A percentile compares a stretch with the other conserved stretches of the same genome.
These are phyloP conservation scores for Hysterangium stoloniferum DNA, from an alignment of 768 basidiomycete genomes.

Conservation along the genomic window DNA sequence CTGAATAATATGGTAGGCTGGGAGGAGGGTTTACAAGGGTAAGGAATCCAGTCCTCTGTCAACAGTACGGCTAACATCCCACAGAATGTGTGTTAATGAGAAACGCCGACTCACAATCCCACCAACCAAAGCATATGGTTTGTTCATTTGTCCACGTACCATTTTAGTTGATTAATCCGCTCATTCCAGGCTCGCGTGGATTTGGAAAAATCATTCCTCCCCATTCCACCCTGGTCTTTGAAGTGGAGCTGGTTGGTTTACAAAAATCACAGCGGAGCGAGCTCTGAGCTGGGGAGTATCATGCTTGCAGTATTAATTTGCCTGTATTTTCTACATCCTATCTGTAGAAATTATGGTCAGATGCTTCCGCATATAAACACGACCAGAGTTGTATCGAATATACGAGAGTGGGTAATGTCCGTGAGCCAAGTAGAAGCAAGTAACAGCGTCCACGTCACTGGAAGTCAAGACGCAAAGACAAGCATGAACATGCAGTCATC, in stretches of 20 bases:
- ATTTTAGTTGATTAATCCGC: neutral
- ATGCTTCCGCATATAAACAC: too few relatives aligned
- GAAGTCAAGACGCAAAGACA: too few relatives aligned
- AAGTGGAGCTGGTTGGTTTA: conserved; percentile 72
- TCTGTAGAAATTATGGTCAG: too few relatives aligned
- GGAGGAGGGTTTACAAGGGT: conserved; percentile 67
- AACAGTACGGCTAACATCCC: neutral
- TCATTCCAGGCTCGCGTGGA: conserved; percentile 54
- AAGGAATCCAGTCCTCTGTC: neutral
- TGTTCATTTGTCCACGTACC: conserved; percentile 22
- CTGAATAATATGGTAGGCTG: conserved; percentile 47
- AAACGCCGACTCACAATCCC: conserved; percentile 89
- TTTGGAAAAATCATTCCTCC: conserved; percentile 73
- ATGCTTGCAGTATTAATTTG: too few relatives aligned
- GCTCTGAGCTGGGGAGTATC: too few relatives aligned
- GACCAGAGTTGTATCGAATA: too few relatives aligned
- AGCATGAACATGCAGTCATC: too few relatives aligned
- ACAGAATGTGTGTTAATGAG: conserved; percentile 79
- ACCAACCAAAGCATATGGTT: conserved; percentile 72
- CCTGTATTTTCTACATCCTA: too few relatives aligned
- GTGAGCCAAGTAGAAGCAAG: too few relatives aligned
- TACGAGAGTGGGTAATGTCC: too few relatives aligned
- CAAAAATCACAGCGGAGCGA: too few relatives aligned
- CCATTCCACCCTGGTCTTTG: conserved; percentile 75
- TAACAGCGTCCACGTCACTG: too few relatives aligned